Conservation (phyloP, 257 asterid species). For the Prunella vulgaris region DNA sequence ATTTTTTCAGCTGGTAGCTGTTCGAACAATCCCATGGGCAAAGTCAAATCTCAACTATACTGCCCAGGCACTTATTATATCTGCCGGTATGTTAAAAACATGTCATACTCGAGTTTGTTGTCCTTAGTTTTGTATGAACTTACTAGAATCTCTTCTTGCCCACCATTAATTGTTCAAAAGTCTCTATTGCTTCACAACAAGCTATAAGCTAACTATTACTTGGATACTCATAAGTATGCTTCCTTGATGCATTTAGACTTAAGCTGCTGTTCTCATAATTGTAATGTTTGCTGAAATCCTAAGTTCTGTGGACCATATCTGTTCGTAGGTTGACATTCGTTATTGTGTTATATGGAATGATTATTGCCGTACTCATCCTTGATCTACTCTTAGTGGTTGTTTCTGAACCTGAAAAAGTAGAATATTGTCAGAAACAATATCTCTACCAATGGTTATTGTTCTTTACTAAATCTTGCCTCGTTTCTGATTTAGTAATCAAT, state of each 20-base stretch:
- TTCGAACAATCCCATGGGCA: slow-evolving; percentile 76
- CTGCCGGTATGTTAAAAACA: slow-evolving; percentile 52
- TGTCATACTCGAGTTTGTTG: not conserved
- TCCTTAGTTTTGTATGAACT: slow-evolving; percentile 1
- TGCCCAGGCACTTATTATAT: slow-evolving; percentile 78
- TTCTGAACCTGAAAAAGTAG: not conserved
- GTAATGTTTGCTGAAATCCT: not conserved
- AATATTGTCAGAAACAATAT: not conserved
- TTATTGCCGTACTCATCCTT: not conserved
- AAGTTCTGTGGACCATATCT: not conserved
- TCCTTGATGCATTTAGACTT: not conserved
- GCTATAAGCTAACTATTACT: not conserved
- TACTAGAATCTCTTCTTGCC: not conserved
- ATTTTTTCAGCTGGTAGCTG: slow-evolving; percentile 57
- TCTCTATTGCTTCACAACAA: not conserved
- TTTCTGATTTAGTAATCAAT: not conserved
- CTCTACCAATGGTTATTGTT: not conserved
- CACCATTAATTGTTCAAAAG: not conserved
- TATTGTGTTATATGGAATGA: not conserved
- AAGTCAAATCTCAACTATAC: slow-evolving; percentile 79
- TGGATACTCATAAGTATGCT: not conserved
- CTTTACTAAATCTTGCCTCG: not conserved
- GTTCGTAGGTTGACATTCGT: too few relatives aligned
- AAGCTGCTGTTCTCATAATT: not conserved
- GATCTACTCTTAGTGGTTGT: not conserved